Conservation (phyloP, 2,329 filamentous ascomycete species). For the Cucurbitaria berberidis region DNA sequence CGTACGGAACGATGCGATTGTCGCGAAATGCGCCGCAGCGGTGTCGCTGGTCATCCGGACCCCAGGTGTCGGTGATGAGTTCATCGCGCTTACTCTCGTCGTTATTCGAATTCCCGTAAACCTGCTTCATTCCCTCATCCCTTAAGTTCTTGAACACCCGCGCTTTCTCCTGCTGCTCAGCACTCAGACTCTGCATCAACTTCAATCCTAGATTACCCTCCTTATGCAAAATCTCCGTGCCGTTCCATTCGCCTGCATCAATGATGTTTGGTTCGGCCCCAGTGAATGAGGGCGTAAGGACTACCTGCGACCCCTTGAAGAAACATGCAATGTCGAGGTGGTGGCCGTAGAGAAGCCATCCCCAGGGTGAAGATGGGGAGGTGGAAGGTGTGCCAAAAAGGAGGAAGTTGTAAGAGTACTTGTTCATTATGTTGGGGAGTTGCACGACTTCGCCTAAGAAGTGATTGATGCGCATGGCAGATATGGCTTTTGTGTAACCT, state of each 20-base stretch:
- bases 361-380: slow-evolving; percentile 64
- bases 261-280: slow-evolving; percentile 81
- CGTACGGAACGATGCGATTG: slow-evolving; percentile 75
- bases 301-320: slow-evolving; percentile 67
- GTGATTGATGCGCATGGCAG: slow-evolving; percentile 75
- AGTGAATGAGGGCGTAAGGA: slow-evolving; percentile 77
- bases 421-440: slow-evolving; percentile 69
- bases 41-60: slow-evolving; percentile 80
- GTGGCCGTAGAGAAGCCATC: slow-evolving; percentile 78
- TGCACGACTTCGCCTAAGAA: slow-evolving; percentile 74
- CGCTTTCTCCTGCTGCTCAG: slow-evolving; percentile 56
- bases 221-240: slow-evolving; percentile 68
- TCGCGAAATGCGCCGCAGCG: slow-evolving; percentile 79
- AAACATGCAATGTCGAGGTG: slow-evolving; percentile 77
- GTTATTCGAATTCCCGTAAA: slow-evolving; percentile 35
- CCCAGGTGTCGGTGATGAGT: slow-evolving; percentile 68
- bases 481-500: slow-evolving; percentile 72
- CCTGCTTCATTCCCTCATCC: slow-evolving; percentile 68
- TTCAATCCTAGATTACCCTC: slow-evolving; percentile 70
- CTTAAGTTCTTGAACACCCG: slow-evolving; percentile 66
- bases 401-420: slow-evolving; percentile 77
- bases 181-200: slow-evolving; percentile 69
- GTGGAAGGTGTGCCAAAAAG: slow-evolving; percentile 69
- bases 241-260: slow-evolving; percentile 66
- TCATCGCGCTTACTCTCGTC: slow-evolving; percentile 43